Evolutionary conservation across 139 green algal genomes (phyloP), one percentile per base, ranked within the genome.

Genomic region (Eudorina sp.): DNA sequence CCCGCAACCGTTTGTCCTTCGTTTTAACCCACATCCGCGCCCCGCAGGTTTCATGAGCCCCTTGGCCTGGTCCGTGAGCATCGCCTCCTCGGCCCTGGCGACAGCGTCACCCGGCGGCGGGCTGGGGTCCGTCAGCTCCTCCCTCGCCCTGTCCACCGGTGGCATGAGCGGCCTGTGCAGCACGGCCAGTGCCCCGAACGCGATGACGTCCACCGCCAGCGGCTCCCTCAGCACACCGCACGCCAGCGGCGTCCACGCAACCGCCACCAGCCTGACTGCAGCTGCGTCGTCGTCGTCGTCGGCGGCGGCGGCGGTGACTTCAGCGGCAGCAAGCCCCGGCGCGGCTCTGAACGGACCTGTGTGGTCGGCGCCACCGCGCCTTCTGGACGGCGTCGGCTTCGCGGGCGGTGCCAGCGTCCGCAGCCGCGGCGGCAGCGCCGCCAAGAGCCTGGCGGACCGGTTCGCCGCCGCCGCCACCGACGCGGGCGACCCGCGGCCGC

Each of bases 31-130:
- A n/a, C n/a, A n/a, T n/a, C n/a, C n/a, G n/a, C n/a, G n/a, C 53
- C 38, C 45, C 1, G 1, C 62, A 87, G 81, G 62, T 45, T 53
- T 87, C 45, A 87, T 87, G 81, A 79, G 45, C 45, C 43, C 62
- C 4, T 34, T 64, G 3, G 62, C 62, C 81, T 87, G 81, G 60
- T 87, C 81, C 34, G 23, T 87, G 6, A 87, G 81, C 81, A 9
- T 87, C 16, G 81, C 81, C 13, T 87, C 81, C 5, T 66, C 81
- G 2, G 55, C 53, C 16, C 23, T n/a, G 74, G 46, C 31, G 74
- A 34, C 31, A 46, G 51, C 46, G 46, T 27, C 46, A 41, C 46
- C 48, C 48, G 51, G 74, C 74, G 18, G 74, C 46, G 46, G 29
- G 21, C 45, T 6, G 11, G 18, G 46, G 8, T 62, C 72, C 9